Conservation (phyloP, 345 rosid species). For the Ricinus communis region DNA sequence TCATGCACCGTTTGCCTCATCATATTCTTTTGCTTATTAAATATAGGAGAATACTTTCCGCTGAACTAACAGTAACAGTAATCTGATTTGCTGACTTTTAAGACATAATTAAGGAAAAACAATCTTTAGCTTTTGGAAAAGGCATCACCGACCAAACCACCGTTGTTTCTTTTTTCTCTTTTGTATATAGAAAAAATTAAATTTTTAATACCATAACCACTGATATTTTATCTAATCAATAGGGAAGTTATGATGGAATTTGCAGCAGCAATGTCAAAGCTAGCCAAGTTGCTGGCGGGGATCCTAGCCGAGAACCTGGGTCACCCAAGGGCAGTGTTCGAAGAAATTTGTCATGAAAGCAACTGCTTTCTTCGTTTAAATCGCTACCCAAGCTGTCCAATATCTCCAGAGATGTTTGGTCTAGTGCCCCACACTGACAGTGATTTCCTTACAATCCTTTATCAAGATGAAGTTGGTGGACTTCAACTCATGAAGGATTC, state of each 20-base stretch:
- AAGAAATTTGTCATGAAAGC: constrained; percentile 42
- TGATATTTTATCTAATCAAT: background rate
- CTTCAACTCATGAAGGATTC: constrained; percentile 68
- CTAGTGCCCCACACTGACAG: constrained; percentile 74
- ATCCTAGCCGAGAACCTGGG: constrained; percentile 47
- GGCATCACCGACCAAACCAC: too few species aligned
- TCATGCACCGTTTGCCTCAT: too few species aligned
- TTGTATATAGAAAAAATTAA: too few species aligned
- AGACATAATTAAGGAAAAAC: too few species aligned
- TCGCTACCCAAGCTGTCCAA: constrained; percentile 56
- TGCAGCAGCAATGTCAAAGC: constrained; percentile 50
- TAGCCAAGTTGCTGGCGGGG: constrained; percentile 50
- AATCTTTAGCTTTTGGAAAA: too few species aligned
- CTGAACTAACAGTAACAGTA: too few species aligned
- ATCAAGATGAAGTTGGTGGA: constrained; percentile 72
- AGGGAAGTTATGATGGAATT: constrained; percentile 55
- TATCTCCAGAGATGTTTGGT: constrained; percentile 42
- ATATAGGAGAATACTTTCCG: too few species aligned
- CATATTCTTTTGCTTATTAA: too few species aligned
- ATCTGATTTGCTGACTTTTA: too few species aligned
- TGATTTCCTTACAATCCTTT: constrained; percentile 61
- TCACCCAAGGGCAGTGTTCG: constrained; percentile 21
- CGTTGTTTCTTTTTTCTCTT: too few species aligned
- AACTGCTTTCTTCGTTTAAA: constrained; percentile 62
- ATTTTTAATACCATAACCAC: too few species aligned